Evolutionary conservation across 495 filamentous ascomycete genomes (phyloP).

Genomic region (Penicillium crystallinum): DNA sequence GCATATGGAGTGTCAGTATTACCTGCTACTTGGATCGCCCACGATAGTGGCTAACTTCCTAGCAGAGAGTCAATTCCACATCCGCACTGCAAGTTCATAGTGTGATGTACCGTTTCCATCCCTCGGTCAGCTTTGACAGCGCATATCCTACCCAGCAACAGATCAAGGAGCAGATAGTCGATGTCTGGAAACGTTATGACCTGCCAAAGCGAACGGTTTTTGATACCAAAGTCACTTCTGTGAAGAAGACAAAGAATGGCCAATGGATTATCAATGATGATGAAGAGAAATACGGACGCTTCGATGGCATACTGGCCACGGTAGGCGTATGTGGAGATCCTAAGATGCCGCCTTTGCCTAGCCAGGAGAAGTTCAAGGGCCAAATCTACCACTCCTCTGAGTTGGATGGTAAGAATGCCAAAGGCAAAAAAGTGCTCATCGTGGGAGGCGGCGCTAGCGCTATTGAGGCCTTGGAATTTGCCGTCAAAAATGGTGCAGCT

Average conservation of each 20-base stretch:
- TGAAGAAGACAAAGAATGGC: slow-evolving; percentile 62
- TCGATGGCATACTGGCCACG: slow-evolving; percentile 72
- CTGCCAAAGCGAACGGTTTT: slow-evolving; percentile 68
- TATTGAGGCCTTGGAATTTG: slow-evolving; percentile 80
- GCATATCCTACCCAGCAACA: slow-evolving; percentile 72
- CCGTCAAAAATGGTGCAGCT: slow-evolving; percentile 56
- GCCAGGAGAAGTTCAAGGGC: slow-evolving; percentile 62
- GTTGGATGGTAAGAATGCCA: slow-evolving; percentile 63
- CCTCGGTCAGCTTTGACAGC: slow-evolving; percentile 64
- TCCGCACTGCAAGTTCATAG: slow-evolving; percentile 78
- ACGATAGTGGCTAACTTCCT: neutral
- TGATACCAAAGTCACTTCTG: slow-evolving; percentile 59
- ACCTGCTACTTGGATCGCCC: neutral
- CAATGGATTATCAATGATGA: slow-evolving; percentile 82
- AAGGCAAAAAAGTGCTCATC: slow-evolving; percentile 67
- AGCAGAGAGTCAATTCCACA: slow-evolving; percentile 73
- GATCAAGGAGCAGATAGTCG: slow-evolving; percentile 63
- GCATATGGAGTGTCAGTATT: slow-evolving; percentile 73
- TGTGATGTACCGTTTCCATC: slow-evolving; percentile 85
- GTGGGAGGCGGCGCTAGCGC: slow-evolving; percentile 79
- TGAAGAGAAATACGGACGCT: slow-evolving; percentile 58
- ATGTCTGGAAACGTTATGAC: slow-evolving; percentile 71
- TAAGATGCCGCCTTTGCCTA: slow-evolving; percentile 62
- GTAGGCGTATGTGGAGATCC: slow-evolving; percentile 76
- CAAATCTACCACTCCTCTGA: slow-evolving; percentile 68